Base-by-base conservation (phyloP, 2,329 filamentous ascomycete genomes). In the Colletotrichum acutatum region DNA sequence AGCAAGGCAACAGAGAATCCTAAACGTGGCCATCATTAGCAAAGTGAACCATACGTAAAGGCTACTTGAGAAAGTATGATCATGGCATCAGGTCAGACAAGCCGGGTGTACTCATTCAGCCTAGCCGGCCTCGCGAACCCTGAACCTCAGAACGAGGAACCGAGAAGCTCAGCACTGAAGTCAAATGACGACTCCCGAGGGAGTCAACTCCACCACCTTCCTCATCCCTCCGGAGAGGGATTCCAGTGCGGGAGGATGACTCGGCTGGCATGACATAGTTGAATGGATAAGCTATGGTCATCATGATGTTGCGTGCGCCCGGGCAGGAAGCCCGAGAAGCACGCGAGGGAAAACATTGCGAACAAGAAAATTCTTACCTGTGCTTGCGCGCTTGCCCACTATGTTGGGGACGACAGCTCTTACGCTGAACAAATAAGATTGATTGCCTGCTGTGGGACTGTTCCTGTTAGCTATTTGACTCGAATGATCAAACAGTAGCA, bases 271-370 rank as follows among this genome's bases (percentile, higher is more conserved):
- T 86, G 88, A 87, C 82, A 86, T 93, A 88, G 90, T 92, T 89
- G 91, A 93, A 93, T 93, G 91, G 91, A 93, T 93, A 91, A 90
- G 90, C 91, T 91, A 81, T 87, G 86, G 84, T 90, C 88, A 90
- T 90, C 88, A 89, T 83, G 76, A 80, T 62, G 32, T 59, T 37
- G 53, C 26, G 11, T 30, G 32, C 22, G 34, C 22, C 19, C 19
- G 16, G 19, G 42, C 8, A 49, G 42, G 42, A 49, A 49, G 42
- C 42, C 42, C 3, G 37, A n/a, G 9, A 8, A 46, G 26, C 28
- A 37, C 26, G 54, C 28, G 54, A 53, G 57, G 19, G 30, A 75
- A 75, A 65, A 68, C 49, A 66, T 53, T 56, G 72, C 37, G 24
- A 61, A 5, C 12, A 14, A 24, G 16, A 30, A 9, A 4, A 12